These are phyloP conservation scores for Leccinum rimulosum DNA, from an alignment of 768 basidiomycete genomes.

Conservation along the genomic window DNA sequence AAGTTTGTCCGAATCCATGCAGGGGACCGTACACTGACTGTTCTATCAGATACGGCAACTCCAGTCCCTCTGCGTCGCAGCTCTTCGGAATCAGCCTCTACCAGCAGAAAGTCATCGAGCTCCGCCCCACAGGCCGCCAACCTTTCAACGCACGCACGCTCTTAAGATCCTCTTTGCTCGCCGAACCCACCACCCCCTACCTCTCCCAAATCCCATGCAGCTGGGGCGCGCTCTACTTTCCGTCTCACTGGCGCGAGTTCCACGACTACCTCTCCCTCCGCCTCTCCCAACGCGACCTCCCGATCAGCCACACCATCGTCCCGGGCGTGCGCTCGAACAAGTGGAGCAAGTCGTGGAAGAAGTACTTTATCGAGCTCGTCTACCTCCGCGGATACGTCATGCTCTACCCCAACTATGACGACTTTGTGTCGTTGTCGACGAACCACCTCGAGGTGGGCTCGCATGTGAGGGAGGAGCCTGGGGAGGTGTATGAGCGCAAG, in stretches of 20 bases:
- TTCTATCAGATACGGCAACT: slow-evolving; percentile 52
- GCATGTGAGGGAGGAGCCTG: slow-evolving; percentile 63
- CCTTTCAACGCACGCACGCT: slow-evolving; percentile 63
- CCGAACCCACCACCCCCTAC: slow-evolving; percentile 60
- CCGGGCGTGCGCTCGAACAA: slow-evolving; percentile 75
- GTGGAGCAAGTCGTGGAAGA: slow-evolving; percentile 86
- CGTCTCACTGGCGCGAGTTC: slow-evolving; percentile 85
- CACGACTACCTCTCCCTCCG: slow-evolving; percentile 73
- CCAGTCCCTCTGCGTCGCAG: slow-evolving; percentile 37
- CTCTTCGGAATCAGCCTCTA: slow-evolving; percentile 85
- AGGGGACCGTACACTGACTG: not conserved
- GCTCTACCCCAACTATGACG: slow-evolving; percentile 83
- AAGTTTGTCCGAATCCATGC: slow-evolving; percentile 41
- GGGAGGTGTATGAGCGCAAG: slow-evolving; percentile 48
- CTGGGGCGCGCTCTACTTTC: slow-evolving; percentile 92
- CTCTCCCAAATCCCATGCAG: slow-evolving; percentile 87
- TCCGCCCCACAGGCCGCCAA: slow-evolving; percentile 62
- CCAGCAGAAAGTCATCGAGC: slow-evolving; percentile 80
- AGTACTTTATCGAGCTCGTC: slow-evolving; percentile 83
- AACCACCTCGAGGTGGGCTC: slow-evolving; percentile 86
- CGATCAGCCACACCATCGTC: slow-evolving; percentile 49
- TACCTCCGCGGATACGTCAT: slow-evolving; percentile 82
- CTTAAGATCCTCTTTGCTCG: slow-evolving; percentile 44
- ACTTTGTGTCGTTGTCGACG: slow-evolving; percentile 77
- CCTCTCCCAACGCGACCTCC: slow-evolving; percentile 45